Evolutionary conservation across 257 asterid genomes (phyloP).

Genomic region (Plantago elongata): DNA sequence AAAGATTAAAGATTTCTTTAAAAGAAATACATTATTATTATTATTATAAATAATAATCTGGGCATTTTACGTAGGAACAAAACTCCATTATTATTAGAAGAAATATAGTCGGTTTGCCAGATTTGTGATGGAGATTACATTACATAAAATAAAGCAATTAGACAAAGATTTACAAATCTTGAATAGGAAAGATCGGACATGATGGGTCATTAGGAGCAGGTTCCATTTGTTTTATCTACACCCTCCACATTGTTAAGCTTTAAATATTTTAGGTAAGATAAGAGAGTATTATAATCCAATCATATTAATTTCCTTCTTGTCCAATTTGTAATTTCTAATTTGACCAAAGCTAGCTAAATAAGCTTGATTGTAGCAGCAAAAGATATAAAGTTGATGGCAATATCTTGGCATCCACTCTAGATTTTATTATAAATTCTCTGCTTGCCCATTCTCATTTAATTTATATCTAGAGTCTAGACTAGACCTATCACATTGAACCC

Average conservation of each 20-base stretch:
- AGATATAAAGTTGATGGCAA: constrained; percentile 25
- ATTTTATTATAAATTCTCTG: constrained; percentile 10
- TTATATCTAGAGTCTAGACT: too few species aligned
- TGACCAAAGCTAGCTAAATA: too few species aligned
- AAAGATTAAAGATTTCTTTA: too few species aligned
- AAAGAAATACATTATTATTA: too few species aligned
- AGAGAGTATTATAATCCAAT: constrained; percentile 6
- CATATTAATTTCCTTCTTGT: constrained; percentile 11
- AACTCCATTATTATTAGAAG: too few species aligned
- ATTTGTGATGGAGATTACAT: too few species aligned
- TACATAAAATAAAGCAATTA: constrained; percentile 6
- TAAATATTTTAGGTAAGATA: constrained; percentile 16
- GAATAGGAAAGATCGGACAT: background rate
- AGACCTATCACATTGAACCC: constrained; percentile 33
- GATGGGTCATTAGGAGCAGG: constrained; percentile 8
- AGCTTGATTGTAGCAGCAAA: constrained; percentile 18
- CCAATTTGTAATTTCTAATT: constrained; percentile 17
- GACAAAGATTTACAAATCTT: background rate
- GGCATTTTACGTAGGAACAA: too few species aligned
- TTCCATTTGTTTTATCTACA: constrained; percentile 20
- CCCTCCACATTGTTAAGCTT: constrained; percentile 1
- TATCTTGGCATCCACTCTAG: constrained; percentile 51
- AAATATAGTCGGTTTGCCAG: too few species aligned
- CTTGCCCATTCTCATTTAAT: constrained; percentile 8
- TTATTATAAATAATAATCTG: too few species aligned